These are phyloP conservation scores for Termitomyces sp. DNA, from an alignment of 768 basidiomycete genomes.

Conservation along the genomic window DNA sequence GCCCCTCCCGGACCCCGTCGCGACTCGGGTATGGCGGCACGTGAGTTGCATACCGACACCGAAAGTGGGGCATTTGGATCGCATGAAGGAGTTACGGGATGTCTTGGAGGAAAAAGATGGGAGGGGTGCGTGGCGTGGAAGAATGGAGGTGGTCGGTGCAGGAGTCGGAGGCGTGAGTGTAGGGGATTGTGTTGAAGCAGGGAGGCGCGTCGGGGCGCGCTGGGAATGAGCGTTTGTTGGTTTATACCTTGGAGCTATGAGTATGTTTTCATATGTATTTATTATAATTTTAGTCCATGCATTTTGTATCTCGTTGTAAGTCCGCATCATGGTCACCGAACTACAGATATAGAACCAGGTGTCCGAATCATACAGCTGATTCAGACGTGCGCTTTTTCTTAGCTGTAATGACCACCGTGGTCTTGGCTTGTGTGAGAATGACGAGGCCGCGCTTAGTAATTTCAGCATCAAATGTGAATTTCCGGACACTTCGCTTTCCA, in stretches of 20 bases:
- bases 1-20: conserved; percentile 50
- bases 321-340: too few species aligned
- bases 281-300: not conserved
- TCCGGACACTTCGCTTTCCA: not conserved
- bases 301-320: too few species aligned
- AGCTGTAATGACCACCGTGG: too few species aligned
- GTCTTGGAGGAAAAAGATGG: conserved; percentile 41
- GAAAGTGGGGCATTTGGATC: conserved; percentile 61
- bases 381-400: too few species aligned
- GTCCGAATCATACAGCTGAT: too few species aligned
- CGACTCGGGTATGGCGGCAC: conserved; percentile 49
- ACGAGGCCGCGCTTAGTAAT: not conserved
- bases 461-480: not conserved
- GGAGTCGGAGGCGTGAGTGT: conserved; percentile 86
- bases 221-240: conserved; percentile 22
- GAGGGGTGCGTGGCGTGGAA: conserved; percentile 15
- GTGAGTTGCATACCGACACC: conserved; percentile 75
- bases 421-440: not conserved
- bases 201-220: conserved; percentile 44
- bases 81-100: conserved; percentile 55
- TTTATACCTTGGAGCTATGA: not conserved
- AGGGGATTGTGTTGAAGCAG: conserved; percentile 78
- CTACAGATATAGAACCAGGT: too few species aligned
- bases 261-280: not conserved
- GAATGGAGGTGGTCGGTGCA: conserved; percentile 70